Percentiles rank a stretch among this genome's conserved stretches.
phyloP scores from a whole-genome alignment of 371 early-diverging fungal genomes.

The Rhizopus microsporus region DNA sequence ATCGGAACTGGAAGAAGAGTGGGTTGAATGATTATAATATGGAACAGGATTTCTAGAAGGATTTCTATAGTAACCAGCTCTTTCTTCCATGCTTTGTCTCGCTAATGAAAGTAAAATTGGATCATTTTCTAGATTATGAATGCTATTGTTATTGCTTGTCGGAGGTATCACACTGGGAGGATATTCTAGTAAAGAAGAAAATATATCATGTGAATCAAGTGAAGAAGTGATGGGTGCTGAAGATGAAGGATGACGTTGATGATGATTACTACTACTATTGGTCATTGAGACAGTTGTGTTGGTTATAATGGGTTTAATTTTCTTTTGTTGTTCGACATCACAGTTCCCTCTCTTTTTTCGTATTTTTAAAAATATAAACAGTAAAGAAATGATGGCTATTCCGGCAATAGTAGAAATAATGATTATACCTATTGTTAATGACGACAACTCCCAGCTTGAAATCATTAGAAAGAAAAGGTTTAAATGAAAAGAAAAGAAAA shows the following conservation, averaged over 20 bases:
- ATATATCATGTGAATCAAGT: constrained; percentile 10
- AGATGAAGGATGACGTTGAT: background rate
- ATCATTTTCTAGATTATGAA: constrained; percentile 10
- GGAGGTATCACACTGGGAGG: constrained; percentile 13
- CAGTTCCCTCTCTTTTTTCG: background rate
- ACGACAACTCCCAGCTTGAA: background rate
- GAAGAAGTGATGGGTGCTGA: constrained; percentile 16
- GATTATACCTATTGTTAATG: constrained; percentile 13
- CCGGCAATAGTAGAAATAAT: constrained; percentile 18
- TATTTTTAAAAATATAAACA: constrained; percentile 10
- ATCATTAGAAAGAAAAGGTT: background rate
- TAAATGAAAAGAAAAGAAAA: constrained; percentile 4
- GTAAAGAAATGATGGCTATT: constrained; percentile 8
- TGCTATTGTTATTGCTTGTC: background rate
- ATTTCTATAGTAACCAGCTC: constrained; percentile 27
- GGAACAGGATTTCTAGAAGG: constrained; percentile 16
- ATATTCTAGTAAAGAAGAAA: constrained; percentile 16
- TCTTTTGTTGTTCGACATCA: background rate
- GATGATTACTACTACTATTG: background rate
- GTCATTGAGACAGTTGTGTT: background rate
- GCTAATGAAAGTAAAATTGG: constrained; percentile 30
- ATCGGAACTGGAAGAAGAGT: background rate
- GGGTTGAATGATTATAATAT: constrained; percentile 5
- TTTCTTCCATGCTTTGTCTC: constrained; percentile 29
- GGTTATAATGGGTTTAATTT: background rate